Base-by-base conservation (phyloP, 371 early-diverging fungal genomes). In the Chytridiales sp. region DNA sequence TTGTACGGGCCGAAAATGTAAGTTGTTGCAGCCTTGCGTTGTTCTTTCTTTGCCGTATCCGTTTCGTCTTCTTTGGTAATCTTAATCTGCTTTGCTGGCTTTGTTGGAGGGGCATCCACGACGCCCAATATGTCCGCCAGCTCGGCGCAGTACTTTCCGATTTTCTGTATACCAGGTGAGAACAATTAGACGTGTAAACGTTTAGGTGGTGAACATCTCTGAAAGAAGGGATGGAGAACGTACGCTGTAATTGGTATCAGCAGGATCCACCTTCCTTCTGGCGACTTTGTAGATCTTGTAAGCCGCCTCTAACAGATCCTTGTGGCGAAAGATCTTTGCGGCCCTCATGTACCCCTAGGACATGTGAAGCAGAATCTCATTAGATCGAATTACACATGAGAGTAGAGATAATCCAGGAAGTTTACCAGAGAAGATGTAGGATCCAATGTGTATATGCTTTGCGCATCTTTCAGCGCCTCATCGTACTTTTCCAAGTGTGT, bases 1-100 rank as follows among this genome's bases (percentile, higher is more conserved):
- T 24, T 29, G 30, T 48, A 32, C 9, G 59, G 17, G 36, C 59
- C 59, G 50, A 59, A 59, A 32, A 49, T 59, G 57, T 47, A 47
- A 38, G 43, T 42, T 15, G 26, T n/a, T n/a, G n/a, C n/a, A n/a
- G n/a, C n/a, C n/a, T n/a, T n/a, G n/a, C n/a, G n/a, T n/a, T n/a
- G n/a, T n/a, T n/a, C n/a, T n/a, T n/a, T n/a, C n/a, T n/a, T n/a
- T n/a, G n/a, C n/a, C n/a, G n/a, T n/a, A n/a, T n/a, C n/a, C n/a
- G n/a, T n/a, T n/a, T n/a, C n/a, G n/a, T n/a, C n/a, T n/a, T n/a
- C n/a, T n/a, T n/a, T n/a, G n/a, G n/a, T n/a, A n/a, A n/a, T n/a
- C n/a, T n/a, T n/a, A n/a, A n/a, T n/a, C n/a, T n/a, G n/a, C n/a
- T n/a, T n/a, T n/a, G n/a, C n/a, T n/a, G n/a, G n/a, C n/a, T n/a